These are phyloP conservation scores for Trichoderma lentiforme DNA, from an alignment of 2,329 filamentous ascomycete species.

Conservation along the genomic window DNA sequence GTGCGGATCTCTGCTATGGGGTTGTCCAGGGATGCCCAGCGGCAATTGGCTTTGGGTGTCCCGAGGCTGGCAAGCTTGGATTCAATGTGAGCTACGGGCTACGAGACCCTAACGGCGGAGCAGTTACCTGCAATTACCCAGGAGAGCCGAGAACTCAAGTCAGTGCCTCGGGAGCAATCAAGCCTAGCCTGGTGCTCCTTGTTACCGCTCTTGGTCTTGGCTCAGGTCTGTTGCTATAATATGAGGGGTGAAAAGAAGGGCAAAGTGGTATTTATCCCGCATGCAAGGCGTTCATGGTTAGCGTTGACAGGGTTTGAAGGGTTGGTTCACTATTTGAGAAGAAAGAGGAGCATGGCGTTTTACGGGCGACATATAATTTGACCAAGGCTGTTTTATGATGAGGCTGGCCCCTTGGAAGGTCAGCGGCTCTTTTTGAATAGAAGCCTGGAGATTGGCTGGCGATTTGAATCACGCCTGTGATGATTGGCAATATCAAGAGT, in stretches of 20 bases:
- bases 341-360: slow-evolving; percentile 8
- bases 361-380: background rate
- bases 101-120: slow-evolving; percentile 24
- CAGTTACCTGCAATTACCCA: slow-evolving; percentile 38
- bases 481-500: background rate
- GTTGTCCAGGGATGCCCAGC: slow-evolving; percentile 84
- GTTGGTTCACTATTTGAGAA: background rate
- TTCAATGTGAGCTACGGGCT: slow-evolving; percentile 38
- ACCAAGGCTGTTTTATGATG: background rate
- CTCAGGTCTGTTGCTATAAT: slow-evolving; percentile 2
- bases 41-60: slow-evolving; percentile 72
- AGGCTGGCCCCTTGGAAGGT: background rate
- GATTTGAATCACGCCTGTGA: background rate
- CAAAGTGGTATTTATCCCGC: background rate
- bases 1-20: slow-evolving; percentile 81
- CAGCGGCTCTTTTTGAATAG: background rate
- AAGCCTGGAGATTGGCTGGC: background rate
- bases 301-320: background rate
- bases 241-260: background rate
- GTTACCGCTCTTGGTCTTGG: slow-evolving; percentile 14
- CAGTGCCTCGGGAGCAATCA: slow-evolving; percentile 19
- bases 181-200: slow-evolving; percentile 22
- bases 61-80: slow-evolving; percentile 39
- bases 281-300: slow-evolving; percentile 13
- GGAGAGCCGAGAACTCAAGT: slow-evolving; percentile 35